Evolutionary conservation across 768 basidiomycete species (phyloP), one percentile per base, ranked within the genome.

Genomic region (Porpolomopsis calyptriformis): DNA sequence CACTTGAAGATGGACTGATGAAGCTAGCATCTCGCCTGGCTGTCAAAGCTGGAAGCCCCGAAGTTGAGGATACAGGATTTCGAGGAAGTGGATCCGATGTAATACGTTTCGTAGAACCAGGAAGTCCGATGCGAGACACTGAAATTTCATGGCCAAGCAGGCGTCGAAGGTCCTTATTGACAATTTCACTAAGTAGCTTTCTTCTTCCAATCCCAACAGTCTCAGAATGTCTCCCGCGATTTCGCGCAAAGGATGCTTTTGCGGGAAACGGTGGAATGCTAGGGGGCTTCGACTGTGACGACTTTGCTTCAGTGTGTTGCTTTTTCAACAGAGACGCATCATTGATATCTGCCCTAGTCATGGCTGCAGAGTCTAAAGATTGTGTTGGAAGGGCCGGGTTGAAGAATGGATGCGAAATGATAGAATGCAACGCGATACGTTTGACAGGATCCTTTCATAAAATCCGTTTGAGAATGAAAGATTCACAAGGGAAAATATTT

Each of bases 381-480:
- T 23, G 11, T 40, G 48, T 36, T 16, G 55, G 57, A 0, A 60
- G 37, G 5, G 53, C 35, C 12, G 49, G 48, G 22, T 54, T 45
- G 33, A 69, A 60, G 49, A 66, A 69, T 0, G 64, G 55, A 52
- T 67, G 65, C 7, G 57, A 49, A 4, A 53, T 35, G 4, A 64
- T 48, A 6, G 51, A 53, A 18, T 58, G 48, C 8, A 61, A 49
- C 14, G 57, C 55, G 6, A 60, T 59, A 24, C 65, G 60, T 38
- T 57, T 45, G 3, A 8, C 37, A 2, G 65, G 58, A 40, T 57
- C 51, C 64, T 65, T 42, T 14, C 12, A 6, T 47, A 42, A n/a
- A 43, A 40, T n/a, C 9, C 19, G 10, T 22, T 16, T 25, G 5
- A 8, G 7, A 22, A 9, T 25, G 23, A 24, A 7, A 19, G 9